Percentiles rank a stretch among this genome's conserved stretches.
phyloP scores from a whole-genome alignment of 2,329 filamentous ascomycete species.

The Thielaviopsis cerberus region DNA sequence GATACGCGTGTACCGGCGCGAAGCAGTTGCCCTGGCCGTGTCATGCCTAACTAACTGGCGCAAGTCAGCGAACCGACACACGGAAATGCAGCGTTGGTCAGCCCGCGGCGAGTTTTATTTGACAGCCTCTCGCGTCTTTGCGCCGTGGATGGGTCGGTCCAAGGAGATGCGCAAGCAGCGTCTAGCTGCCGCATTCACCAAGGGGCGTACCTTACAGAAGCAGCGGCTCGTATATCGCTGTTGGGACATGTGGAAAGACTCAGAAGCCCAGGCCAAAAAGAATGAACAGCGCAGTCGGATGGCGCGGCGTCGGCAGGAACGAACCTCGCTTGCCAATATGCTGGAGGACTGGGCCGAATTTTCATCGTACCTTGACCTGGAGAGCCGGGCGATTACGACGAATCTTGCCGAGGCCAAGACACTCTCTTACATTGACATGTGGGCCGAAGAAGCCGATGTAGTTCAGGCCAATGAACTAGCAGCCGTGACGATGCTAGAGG shows the following conservation, averaged over 20 bases:
- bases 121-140: slow-evolving; percentile 15
- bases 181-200: slow-evolving; percentile 10
- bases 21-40: neutral
- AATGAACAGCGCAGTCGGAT: neutral
- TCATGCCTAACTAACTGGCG: slow-evolving; percentile 9
- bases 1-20: neutral
- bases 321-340: neutral
- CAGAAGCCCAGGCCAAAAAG: neutral
- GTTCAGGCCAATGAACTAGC: neutral
- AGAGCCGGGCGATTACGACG: neutral
- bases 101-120: slow-evolving; percentile 15
- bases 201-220: slow-evolving; percentile 9
- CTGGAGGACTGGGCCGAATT: neutral
- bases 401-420: neutral
- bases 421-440: slow-evolving; percentile 4
- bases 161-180: slow-evolving; percentile 14
- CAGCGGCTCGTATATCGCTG: slow-evolving; percentile 11
- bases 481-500: slow-evolving; percentile 6
- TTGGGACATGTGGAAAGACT: slow-evolving; percentile 10
- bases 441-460: slow-evolving; percentile 5
- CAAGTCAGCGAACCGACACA: neutral
- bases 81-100: slow-evolving; percentile 13
- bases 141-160: slow-evolving; percentile 17
- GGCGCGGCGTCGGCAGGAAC: slow-evolving; percentile 4
- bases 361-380: neutral